These are phyloP conservation scores for Yamadazyma blattariae DNA, from an alignment of 1,139 yeast species.

Conservation along the genomic window DNA sequence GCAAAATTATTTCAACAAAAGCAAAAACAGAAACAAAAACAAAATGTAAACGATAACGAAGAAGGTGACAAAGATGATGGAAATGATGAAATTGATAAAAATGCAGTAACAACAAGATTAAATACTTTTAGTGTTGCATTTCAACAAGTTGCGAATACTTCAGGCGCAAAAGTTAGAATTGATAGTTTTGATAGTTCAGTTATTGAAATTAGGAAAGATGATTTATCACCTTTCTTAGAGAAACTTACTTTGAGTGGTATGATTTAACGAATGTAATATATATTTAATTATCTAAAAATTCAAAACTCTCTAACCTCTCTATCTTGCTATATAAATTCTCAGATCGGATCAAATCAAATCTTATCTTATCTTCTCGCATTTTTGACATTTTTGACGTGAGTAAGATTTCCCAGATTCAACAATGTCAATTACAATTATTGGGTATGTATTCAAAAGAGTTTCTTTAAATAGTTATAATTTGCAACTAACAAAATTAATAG, in stretches of 20 bases:
- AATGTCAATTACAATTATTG: conserved; percentile 2
- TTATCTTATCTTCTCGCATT: too few relatives aligned
- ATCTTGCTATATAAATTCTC: too few relatives aligned
- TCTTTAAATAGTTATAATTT: too few relatives aligned
- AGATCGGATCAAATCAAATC: too few relatives aligned
- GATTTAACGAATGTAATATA: conserved; percentile 16
- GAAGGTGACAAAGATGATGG: conserved; percentile 3
- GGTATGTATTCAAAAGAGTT: conserved; percentile 2
- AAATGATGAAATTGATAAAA: conserved; percentile 5
- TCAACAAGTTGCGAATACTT: conserved; percentile 75
- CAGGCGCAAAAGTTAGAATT: conserved; percentile 86
- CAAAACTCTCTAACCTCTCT: too few relatives aligned
- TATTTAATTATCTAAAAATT: neutral
- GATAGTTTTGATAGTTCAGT: conserved; percentile 95
- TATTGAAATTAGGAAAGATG: conserved; percentile 85
- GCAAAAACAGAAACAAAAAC: conserved; percentile 25
- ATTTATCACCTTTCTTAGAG: conserved; percentile 83
- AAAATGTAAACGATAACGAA: conserved; percentile 3
- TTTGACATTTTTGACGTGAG: too few relatives aligned
- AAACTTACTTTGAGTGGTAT: conserved; percentile 52
- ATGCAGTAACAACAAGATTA: conserved; percentile 38
- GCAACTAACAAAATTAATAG: conserved; percentile 4
- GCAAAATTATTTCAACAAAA: conserved; percentile 33
- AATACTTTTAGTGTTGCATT: conserved; percentile 90
- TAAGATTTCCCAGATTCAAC: too few relatives aligned